Evolutionary conservation across 768 basidiomycete genomes (phyloP).

Genomic region (Termitomyces sp.): DNA sequence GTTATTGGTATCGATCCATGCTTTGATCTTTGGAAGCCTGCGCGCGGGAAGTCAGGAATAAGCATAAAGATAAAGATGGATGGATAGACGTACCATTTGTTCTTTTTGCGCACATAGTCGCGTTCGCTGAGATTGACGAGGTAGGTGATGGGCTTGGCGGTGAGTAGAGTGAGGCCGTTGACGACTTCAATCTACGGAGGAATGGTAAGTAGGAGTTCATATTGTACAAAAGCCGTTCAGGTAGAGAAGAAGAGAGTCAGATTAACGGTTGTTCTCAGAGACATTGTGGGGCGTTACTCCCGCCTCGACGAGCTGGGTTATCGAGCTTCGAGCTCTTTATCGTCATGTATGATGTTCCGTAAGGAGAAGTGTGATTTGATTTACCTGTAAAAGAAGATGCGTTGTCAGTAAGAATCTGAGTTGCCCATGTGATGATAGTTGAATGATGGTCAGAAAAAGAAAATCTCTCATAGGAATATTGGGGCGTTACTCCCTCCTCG

Average conservation of each 20-base stretch:
- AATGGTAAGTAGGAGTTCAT: constrained; percentile 12
- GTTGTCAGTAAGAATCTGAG: constrained; percentile 15
- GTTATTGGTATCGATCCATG: constrained; percentile 96
- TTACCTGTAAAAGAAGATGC: constrained; percentile 2
- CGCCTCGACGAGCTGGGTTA: constrained; percentile 89
- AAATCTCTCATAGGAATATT: constrained; percentile 61
- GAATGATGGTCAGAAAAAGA: constrained; percentile 31
- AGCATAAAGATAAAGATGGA: not conserved
- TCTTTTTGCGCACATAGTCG: constrained; percentile 96
- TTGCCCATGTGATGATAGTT: not conserved
- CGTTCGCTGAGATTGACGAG: constrained; percentile 95
- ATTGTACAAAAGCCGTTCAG: not conserved
- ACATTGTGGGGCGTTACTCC: constrained; percentile 74
- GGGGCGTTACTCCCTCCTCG: constrained; percentile 93
- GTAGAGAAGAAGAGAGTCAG: constrained; percentile 24
- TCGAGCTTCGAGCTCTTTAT: constrained; percentile 75
- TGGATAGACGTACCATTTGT: constrained; percentile 83
- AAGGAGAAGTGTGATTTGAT: not conserved
- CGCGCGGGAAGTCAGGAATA: not conserved
- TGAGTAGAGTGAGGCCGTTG: constrained; percentile 84
- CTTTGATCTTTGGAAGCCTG: constrained; percentile 95
- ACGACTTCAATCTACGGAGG: constrained; percentile 75
- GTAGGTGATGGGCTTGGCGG: constrained; percentile 96
- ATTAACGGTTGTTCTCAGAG: constrained; percentile 48
- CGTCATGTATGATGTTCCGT: constrained; percentile 47